These are phyloP conservation scores for Suhomyces kunorum DNA, from an alignment of 1,139 yeast genomes.

Conservation along the genomic window DNA sequence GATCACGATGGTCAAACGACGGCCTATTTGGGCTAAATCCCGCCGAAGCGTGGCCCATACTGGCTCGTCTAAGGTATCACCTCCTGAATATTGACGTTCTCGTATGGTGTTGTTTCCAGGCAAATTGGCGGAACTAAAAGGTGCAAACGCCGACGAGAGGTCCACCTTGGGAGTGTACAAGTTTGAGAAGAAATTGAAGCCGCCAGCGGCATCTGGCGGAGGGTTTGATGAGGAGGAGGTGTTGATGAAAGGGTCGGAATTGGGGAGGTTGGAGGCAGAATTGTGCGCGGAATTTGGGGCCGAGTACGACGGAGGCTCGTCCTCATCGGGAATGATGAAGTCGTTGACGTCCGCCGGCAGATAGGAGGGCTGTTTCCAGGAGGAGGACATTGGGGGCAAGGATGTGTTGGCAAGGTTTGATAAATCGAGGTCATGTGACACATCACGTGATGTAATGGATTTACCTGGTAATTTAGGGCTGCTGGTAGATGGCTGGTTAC, in stretches of 20 bases:
- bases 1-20: conserved; percentile 63
- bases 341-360: conserved; percentile 19
- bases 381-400: background rate
- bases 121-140: conserved; percentile 33
- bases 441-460: too few species aligned
- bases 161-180: conserved; percentile 42
- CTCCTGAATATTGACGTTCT: conserved; percentile 77
- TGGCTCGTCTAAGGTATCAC: conserved; percentile 85
- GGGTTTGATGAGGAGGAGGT: background rate
- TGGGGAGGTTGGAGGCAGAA: conserved; percentile 1
- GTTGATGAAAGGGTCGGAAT: background rate
- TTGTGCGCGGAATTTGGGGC: conserved; percentile 1
- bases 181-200: conserved; percentile 10
- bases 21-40: conserved; percentile 67
- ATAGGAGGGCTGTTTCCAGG: conserved; percentile 13
- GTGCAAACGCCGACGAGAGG: conserved; percentile 41
- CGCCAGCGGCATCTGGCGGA: background rate
- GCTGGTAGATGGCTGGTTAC: too few species aligned
- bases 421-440: background rate
- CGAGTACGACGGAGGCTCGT: conserved; percentile 12
- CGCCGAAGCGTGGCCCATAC: conserved; percentile 67
- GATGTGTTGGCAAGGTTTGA: background rate
- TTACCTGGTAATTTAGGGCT: too few species aligned
- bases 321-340: conserved; percentile 27
- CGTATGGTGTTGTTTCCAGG: conserved; percentile 55